Conservation (phyloP, 805 yeast species). For the Kazachstania kunashirensis region DNA sequence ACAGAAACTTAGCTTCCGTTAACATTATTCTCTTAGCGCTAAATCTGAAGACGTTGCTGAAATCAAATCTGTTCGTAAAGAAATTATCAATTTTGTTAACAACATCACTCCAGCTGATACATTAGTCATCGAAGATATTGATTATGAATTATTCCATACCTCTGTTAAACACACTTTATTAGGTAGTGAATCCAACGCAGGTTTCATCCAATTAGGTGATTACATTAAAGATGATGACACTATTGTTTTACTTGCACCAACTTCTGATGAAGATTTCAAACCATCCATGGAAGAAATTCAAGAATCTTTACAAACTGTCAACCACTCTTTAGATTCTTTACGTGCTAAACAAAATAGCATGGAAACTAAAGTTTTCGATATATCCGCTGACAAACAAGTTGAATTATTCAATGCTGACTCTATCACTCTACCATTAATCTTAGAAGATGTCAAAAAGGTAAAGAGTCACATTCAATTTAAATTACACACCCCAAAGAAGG, state of each 20-base stretch:
- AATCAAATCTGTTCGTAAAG: conserved; percentile 56
- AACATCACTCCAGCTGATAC: conserved; percentile 59
- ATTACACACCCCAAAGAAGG: conserved; percentile 38
- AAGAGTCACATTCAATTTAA: conserved; percentile 37
- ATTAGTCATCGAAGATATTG: conserved; percentile 51
- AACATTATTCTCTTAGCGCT: conserved; percentile 55
- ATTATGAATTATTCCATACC: conserved; percentile 32
- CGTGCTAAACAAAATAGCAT: conserved; percentile 51
- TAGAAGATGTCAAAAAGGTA: conserved; percentile 30
- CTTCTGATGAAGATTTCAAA: conserved; percentile 56
- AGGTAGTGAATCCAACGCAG: conserved; percentile 34
- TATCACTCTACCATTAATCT: conserved; percentile 19
- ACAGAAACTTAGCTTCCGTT: conserved; percentile 31
- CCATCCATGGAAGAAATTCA: conserved; percentile 55
- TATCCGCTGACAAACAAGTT: conserved; percentile 48
- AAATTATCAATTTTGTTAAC: conserved; percentile 66
- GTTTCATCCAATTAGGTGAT: conserved; percentile 51
- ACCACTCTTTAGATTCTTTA: conserved; percentile 44
- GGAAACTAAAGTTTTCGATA: conserved; percentile 39
- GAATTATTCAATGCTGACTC: conserved; percentile 19
- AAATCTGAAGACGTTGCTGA: conserved; percentile 37
- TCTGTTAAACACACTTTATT: conserved; percentile 21
- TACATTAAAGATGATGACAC: conserved; percentile 35
- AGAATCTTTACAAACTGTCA: conserved; percentile 45
- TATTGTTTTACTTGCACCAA: conserved; percentile 46